A percentile compares a stretch with the other conserved stretches of the same genome.
Conservation (phyloP, 495 filamentous ascomycete species). For the Penicillium soppii region DNA sequence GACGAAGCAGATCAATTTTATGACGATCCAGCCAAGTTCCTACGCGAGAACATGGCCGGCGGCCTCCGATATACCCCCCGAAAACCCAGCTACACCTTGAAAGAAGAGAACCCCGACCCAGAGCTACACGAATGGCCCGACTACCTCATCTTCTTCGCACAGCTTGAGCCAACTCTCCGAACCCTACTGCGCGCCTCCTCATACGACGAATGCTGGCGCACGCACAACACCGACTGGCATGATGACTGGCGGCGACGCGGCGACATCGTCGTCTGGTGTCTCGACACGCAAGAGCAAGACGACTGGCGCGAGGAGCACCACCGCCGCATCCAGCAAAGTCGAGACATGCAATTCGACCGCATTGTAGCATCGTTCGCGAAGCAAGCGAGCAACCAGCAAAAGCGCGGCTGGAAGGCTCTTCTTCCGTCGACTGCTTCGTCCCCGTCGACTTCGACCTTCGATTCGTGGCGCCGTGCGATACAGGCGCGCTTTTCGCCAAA, state of each 20-base stretch:
- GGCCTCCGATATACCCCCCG: constrained; percentile 42
- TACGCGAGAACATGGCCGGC: constrained; percentile 50
- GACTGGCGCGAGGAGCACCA: constrained; percentile 28
- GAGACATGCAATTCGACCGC: constrained; percentile 38
- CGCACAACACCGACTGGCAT: constrained; percentile 78
- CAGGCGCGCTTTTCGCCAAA: constrained; percentile 7
- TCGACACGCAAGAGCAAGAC: constrained; percentile 37
- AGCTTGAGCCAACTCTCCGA: constrained; percentile 53
- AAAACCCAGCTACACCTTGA: constrained; percentile 30
- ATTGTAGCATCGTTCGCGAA: constrained; percentile 32
- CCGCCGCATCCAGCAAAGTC: constrained; percentile 21
- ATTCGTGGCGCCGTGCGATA: constrained; percentile 10
- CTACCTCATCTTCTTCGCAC: constrained; percentile 64
- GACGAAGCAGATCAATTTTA: constrained; percentile 96
- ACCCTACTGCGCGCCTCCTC: constrained; percentile 50
- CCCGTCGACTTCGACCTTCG: constrained; percentile 1
- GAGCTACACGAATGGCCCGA: constrained; percentile 52
- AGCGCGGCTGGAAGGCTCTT: constrained; percentile 20
- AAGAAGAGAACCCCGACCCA: neutral
- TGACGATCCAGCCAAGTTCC: constrained; percentile 59
- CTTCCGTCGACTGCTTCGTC: constrained; percentile 3
- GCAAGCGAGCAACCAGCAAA: constrained; percentile 16
- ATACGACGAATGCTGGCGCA: constrained; percentile 70
- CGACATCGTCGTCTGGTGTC: constrained; percentile 83
- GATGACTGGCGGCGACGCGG: constrained; percentile 84